A percentile compares a stretch with the other conserved stretches of the same genome.
phyloP scores from a whole-genome alignment of 2,329 filamentous ascomycete species.

The Colletotrichum filicis region DNA sequence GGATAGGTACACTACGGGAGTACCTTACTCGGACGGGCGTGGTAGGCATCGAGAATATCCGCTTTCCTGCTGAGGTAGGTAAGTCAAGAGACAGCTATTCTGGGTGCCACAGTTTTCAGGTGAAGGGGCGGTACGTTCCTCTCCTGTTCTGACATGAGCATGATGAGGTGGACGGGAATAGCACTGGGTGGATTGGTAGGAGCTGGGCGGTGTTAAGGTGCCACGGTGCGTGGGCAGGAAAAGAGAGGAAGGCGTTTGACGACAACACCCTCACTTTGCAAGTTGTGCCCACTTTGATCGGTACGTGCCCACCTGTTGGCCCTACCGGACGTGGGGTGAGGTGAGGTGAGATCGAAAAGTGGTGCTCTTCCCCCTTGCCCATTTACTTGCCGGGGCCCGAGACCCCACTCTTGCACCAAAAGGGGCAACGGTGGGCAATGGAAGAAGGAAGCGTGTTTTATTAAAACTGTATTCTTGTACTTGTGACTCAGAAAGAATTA shows the following conservation, averaged over 20 bases:
- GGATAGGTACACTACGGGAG: too few species aligned
- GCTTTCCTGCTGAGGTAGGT: not conserved
- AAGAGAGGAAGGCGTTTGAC: not conserved
- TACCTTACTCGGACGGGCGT: not conserved
- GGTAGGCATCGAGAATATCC: not conserved
- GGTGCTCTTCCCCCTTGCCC: not conserved
- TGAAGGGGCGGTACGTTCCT: not conserved
- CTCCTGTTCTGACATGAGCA: not conserved
- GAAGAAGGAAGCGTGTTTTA: not conserved
- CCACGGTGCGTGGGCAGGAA: not conserved
- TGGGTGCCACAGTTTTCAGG: not conserved
- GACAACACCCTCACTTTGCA: not conserved
- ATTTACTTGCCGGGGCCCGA: conserved; percentile 2
- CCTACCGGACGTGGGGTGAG: not conserved
- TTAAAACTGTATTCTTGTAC: too few species aligned
- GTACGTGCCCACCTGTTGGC: not conserved
- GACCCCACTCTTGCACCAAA: not conserved
- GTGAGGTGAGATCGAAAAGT: not conserved
- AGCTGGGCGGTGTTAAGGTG: not conserved
- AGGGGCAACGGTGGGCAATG: not conserved
- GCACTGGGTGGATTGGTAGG: not conserved
- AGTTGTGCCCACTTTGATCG: not conserved
- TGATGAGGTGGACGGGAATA: not conserved
- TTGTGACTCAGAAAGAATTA: too few species aligned
- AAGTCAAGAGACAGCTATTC: not conserved